Evolutionary conservation across 2,329 filamentous ascomycete species (phyloP), one percentile per base, ranked within the genome.

Genomic region (Ceratocystis cacaofunesta): DNA sequence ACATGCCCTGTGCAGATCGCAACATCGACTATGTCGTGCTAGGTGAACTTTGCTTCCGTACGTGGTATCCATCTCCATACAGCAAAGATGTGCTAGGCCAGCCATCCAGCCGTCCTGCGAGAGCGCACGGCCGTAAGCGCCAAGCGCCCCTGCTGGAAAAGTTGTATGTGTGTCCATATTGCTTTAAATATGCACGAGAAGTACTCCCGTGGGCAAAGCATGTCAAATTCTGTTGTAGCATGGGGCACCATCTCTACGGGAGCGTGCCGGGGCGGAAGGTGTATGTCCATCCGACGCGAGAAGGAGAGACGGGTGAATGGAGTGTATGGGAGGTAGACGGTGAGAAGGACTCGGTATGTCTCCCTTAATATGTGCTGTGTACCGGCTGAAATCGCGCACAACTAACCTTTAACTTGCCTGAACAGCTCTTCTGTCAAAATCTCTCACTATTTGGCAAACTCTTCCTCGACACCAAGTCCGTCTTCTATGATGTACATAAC

Each of bases 401-500:
- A 10, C 25, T 4, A 15, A 41, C 10, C 36, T 41, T 41, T 15
- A 41, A 41, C 36, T 41, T 41, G 36, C 36, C 3, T 22, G 63
- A 58, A 30, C 68, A 86, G 81, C 82, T 96, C 36, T 97, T 95
- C 74, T 92, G 90, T 70, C 94, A 97, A 76, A 96, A 96, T 71
- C 82, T 99, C 12, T 96, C 90, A 8, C 85, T 99, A 58, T 96
- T 97, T 74, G 92, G 91, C 32, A 99, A 97, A 76, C 84, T 99
- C 57, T 99, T 97, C 75, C 87, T 99, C 69, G 92, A 97, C 75
- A 96, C 95, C 73, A 99, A 99, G 73, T 96, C 90, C 6, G 92
- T 99, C 70, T 97, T 96, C 76, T 99, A 96, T 78, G 94, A 99
- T 72, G 92, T 96, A 58, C 85, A 86, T 3, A 90, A 89, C 63